Percentiles rank a stretch among this genome's conserved stretches.
These are phyloP conservation scores for Acorus calamus DNA, from an alignment of 106 monocot genomes.

Conservation along the genomic window DNA sequence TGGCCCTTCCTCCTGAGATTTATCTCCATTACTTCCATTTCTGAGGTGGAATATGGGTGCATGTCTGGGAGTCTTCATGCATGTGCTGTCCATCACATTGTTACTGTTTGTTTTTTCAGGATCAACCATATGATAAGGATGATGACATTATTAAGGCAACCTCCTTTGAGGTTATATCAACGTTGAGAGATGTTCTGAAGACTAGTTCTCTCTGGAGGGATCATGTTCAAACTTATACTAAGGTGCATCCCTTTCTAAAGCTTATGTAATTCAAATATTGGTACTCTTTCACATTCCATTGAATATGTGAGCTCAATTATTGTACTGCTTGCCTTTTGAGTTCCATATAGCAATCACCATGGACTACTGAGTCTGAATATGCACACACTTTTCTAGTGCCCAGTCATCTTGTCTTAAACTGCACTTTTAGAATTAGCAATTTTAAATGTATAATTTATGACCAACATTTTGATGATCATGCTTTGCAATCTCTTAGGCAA, in stretches of 20 bases:
- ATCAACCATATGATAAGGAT: slow-evolving; percentile 84
- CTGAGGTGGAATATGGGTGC: no score
- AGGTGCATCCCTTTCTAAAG: slow-evolving; percentile 24
- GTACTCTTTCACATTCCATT: not conserved
- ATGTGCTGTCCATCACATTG: not conserved
- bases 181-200: slow-evolving; percentile 86
- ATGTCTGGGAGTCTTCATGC: not conserved
- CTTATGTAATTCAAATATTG: not conserved
- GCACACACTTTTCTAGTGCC: no score
- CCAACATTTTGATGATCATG: no score
- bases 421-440: no score
- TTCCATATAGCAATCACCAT: no score
- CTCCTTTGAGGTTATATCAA: slow-evolving; percentile 96
- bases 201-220: slow-evolving; percentile 89
- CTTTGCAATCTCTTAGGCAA: no score
- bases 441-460: no score
- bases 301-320: not conserved
- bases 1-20: no score
- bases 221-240: slow-evolving; percentile 81
- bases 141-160: slow-evolving; percentile 95
- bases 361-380: no score
- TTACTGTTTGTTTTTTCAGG: slow-evolving; percentile 33
- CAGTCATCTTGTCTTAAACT: no score
- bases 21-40: no score
- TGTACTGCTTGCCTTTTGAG: no score